phyloP scores from a whole-genome alignment of 2,329 filamentous ascomycete species.

The Boeremia exigua region DNA sequence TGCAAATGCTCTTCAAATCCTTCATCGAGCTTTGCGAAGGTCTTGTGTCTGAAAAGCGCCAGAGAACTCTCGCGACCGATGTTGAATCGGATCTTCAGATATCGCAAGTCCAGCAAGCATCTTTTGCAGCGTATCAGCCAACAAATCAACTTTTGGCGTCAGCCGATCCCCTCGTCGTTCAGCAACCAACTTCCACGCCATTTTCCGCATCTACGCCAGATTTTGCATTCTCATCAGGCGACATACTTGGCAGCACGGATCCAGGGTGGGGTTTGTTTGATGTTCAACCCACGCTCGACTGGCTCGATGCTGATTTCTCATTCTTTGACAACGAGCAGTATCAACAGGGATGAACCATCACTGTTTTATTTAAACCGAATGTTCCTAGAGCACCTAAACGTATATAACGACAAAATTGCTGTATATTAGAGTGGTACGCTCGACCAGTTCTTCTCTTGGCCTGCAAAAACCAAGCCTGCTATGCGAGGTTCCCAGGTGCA shows the following conservation, averaged over 20 bases:
- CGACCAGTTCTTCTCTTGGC: too few species aligned
- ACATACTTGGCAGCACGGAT: neutral
- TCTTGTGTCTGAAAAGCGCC: conserved; percentile 5
- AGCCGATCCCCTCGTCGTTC: neutral
- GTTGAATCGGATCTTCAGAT: neutral
- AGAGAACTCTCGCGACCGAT: neutral
- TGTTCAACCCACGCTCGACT: conserved; percentile 29
- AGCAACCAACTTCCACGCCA: neutral
- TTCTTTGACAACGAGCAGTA: conserved; percentile 15
- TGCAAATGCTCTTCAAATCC: conserved; percentile 23
- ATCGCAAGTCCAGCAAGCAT: neutral
- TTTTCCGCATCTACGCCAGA: neutral
- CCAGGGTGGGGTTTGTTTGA: conserved; percentile 27
- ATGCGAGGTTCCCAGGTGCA: too few species aligned
- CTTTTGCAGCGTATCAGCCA: neutral
- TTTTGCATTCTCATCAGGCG: neutral
- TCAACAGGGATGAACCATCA: neutral
- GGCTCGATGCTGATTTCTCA: conserved; percentile 30
- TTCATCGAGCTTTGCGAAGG: conserved; percentile 23
- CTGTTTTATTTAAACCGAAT: too few species aligned
- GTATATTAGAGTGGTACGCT: too few species aligned
- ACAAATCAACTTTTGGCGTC: neutral
- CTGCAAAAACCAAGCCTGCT: neutral
- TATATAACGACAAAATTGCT: too few species aligned
- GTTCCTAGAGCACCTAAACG: too few species aligned